These are phyloP conservation scores for Sporobolomyces phaffii DNA, from an alignment of 768 basidiomycete genomes.

Conservation along the genomic window DNA sequence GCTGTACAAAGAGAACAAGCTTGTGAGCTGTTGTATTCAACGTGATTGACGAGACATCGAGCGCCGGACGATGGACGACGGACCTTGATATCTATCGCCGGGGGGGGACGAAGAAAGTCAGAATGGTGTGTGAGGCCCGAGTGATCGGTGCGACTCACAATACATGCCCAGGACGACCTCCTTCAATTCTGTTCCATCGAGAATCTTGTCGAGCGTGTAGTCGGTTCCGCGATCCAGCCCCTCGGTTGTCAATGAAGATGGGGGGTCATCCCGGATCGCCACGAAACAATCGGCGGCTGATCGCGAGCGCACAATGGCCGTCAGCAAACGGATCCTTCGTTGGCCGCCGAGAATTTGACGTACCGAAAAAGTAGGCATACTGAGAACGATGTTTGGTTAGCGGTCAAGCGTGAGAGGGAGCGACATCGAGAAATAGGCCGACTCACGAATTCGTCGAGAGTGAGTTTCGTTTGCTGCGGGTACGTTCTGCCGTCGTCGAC, in stretches of 20 bases:
- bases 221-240: constrained; percentile 27
- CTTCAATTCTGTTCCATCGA: constrained; percentile 58
- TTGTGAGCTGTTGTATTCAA: too few species aligned
- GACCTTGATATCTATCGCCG: constrained; percentile 37
- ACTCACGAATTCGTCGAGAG: constrained; percentile 63
- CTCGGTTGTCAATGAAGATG: constrained; percentile 31
- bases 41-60: too few species aligned
- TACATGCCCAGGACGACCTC: constrained; percentile 59
- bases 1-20: constrained; percentile 12
- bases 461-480: constrained; percentile 62
- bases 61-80: neutral
- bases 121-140: neutral
- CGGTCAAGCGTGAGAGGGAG: neutral
- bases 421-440: neutral
- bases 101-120: neutral
- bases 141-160: constrained; percentile 35
- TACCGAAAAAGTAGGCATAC: constrained; percentile 41
- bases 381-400: neutral
- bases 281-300: constrained; percentile 39
- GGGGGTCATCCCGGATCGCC: constrained; percentile 38
- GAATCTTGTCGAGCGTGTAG: constrained; percentile 50
- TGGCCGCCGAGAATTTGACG: neutral
- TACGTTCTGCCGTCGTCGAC: constrained; percentile 73
- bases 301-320: neutral
- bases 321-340: too few species aligned